Percentiles rank a stretch among this genome's conserved stretches.
These are phyloP conservation scores for Sporisorium graminicola DNA, from an alignment of 1,284 basidiomycete species.

Conservation along the genomic window DNA sequence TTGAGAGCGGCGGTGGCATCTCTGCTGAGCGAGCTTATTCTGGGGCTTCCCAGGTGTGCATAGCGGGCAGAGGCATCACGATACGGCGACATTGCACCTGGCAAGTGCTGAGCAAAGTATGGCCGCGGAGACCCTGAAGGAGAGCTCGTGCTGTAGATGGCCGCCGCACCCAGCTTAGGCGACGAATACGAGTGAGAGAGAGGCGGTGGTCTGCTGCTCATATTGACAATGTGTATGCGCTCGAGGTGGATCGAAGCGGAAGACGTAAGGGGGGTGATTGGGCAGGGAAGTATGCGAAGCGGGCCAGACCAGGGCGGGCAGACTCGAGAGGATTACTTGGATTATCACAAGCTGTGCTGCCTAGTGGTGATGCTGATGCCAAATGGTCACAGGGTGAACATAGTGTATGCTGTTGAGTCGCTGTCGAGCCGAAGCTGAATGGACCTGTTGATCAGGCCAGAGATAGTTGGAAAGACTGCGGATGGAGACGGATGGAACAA, in stretches of 20 bases:
- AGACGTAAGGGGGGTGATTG: not conserved
- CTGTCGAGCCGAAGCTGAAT: not conserved
- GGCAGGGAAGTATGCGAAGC: not conserved
- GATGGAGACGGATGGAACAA: not conserved
- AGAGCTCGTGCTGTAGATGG: slow-evolving; percentile 47
- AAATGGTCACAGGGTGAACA: slow-evolving; percentile 4
- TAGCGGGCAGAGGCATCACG: slow-evolving; percentile 63
- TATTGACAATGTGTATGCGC: slow-evolving; percentile 9
- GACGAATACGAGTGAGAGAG: slow-evolving; percentile 46
- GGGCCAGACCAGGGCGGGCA: not conserved
- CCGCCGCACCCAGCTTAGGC: slow-evolving; percentile 46
- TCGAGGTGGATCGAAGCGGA: not conserved
- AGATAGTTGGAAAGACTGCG: not conserved
- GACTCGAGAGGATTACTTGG: slow-evolving; percentile 1
- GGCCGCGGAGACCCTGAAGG: slow-evolving; percentile 61
- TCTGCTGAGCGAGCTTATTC: slow-evolving; percentile 63
- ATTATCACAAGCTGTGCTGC: slow-evolving; percentile 1
- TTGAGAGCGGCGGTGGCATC: slow-evolving; percentile 59
- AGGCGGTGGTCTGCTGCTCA: slow-evolving; percentile 58
- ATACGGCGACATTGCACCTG: slow-evolving; percentile 61
- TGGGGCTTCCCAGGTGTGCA: slow-evolving; percentile 56
- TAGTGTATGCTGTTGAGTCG: not conserved
- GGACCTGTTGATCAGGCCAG: not conserved
- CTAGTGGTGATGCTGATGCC: not conserved
- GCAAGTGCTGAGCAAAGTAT: slow-evolving; percentile 55